Conservation (phyloP, 805 yeast species). For the Wickerhamomyces ciferrii region DNA sequence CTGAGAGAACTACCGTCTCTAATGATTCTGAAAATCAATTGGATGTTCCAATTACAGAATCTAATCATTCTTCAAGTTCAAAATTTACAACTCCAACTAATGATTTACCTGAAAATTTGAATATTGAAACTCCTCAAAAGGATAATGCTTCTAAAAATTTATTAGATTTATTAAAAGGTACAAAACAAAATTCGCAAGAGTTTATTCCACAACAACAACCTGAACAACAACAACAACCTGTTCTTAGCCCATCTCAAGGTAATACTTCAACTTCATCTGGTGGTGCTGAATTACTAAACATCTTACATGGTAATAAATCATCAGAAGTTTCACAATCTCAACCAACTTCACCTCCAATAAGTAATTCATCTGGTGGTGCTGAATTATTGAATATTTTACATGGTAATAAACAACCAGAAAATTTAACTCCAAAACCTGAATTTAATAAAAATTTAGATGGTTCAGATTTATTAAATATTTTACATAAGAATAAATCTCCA, state of each 20-base stretch:
- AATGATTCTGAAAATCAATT: too few species aligned
- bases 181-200: neutral
- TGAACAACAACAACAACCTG: neutral
- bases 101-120: neutral
- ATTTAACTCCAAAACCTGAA: neutral
- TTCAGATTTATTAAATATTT: constrained; percentile 1
- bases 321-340: neutral
- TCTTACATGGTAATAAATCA: neutral
- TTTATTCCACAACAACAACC: neutral
- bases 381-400: constrained; percentile 2
- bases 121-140: neutral
- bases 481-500: constrained; percentile 4
- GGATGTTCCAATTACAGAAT: too few species aligned
- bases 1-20: too few species aligned
- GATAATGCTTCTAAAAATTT: neutral
- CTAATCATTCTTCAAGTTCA: too few species aligned
- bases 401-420: neutral
- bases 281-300: constrained; percentile 2
- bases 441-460: neutral
- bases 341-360: neutral
- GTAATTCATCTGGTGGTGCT: neutral
- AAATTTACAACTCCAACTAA: neutral
- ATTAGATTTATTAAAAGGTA: neutral
- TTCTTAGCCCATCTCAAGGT: too few species aligned
- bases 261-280: neutral